Conservation (phyloP, 768 basidiomycete genomes). For the Ramaria sp. region DNA sequence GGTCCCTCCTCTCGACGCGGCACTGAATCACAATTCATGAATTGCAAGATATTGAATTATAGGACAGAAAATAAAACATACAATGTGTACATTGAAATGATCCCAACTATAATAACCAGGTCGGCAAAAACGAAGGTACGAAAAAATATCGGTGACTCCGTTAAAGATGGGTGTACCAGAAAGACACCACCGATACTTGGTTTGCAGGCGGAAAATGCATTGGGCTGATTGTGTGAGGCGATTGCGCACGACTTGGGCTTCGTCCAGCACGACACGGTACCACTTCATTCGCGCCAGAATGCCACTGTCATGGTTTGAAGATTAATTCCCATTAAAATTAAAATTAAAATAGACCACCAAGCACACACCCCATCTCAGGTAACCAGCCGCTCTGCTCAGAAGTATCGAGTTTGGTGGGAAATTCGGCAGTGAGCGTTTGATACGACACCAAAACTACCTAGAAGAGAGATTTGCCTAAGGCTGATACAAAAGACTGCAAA, state of each 20-base stretch:
- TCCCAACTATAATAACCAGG: slow-evolving; percentile 32
- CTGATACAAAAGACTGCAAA: neutral
- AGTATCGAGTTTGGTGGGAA: slow-evolving; percentile 32
- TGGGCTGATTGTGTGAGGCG: slow-evolving; percentile 24
- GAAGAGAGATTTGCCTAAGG: neutral
- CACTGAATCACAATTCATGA: slow-evolving; percentile 24
- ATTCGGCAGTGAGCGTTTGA: slow-evolving; percentile 54
- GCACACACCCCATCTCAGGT: slow-evolving; percentile 35
- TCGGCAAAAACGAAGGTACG: slow-evolving; percentile 4
- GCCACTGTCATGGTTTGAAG: slow-evolving; percentile 31
- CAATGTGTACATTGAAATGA: slow-evolving; percentile 49
- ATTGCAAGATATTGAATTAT: neutral
- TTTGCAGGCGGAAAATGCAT: slow-evolving; percentile 26
- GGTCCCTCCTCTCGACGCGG: slow-evolving; percentile 42
- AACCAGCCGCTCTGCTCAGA: slow-evolving; percentile 42
- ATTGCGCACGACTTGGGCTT: slow-evolving; percentile 70
- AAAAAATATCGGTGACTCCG: slow-evolving; percentile 25
- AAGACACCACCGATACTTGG: slow-evolving; percentile 69
- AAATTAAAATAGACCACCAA: neutral
- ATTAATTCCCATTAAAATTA: neutral
- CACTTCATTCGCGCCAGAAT: slow-evolving; percentile 51
- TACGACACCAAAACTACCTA: slow-evolving; percentile 72
- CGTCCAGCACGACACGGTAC: slow-evolving; percentile 66
- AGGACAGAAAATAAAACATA: slow-evolving; percentile 17
- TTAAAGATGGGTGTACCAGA: slow-evolving; percentile 73